Percentiles rank a stretch among this genome's conserved stretches.
Evolutionary conservation across 2,329 filamentous ascomycete genomes (phyloP).

Genomic region (Colletotrichum navitas): DNA sequence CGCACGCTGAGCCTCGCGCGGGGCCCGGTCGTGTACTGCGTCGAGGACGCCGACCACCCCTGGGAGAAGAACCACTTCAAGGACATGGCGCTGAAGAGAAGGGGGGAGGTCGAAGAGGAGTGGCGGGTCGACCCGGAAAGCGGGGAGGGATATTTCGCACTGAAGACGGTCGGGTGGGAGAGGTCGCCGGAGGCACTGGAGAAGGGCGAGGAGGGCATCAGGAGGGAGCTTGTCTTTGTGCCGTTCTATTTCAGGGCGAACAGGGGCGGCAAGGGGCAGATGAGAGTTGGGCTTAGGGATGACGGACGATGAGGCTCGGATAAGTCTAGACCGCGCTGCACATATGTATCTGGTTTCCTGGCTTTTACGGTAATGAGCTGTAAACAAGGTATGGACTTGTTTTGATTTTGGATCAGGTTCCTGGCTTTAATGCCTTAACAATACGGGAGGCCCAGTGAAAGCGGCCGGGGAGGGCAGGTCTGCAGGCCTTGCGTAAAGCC

Average conservation of each 20-base stretch:
- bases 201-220: conserved; percentile 38
- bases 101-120: conserved; percentile 43
- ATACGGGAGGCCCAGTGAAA: background rate
- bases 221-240: conserved; percentile 60
- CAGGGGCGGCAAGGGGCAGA: conserved; percentile 65
- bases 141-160: conserved; percentile 48
- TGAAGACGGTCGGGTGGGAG: conserved; percentile 44
- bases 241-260: conserved; percentile 69
- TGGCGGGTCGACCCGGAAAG: conserved; percentile 43
- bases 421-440: background rate
- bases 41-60: conserved; percentile 69
- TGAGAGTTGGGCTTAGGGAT: conserved; percentile 60
- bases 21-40: conserved; percentile 71
- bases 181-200: conserved; percentile 42
- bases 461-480: background rate
- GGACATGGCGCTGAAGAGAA: conserved; percentile 50
- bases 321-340: background rate
- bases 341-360: background rate
- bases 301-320: conserved; percentile 16
- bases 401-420: background rate
- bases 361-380: fast-evolving
- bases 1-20: conserved; percentile 65
- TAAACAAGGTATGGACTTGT: background rate
- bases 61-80: conserved; percentile 70
- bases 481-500: background rate